Conservation (phyloP, 208 protist species). For the Trichomonas tenax region DNA sequence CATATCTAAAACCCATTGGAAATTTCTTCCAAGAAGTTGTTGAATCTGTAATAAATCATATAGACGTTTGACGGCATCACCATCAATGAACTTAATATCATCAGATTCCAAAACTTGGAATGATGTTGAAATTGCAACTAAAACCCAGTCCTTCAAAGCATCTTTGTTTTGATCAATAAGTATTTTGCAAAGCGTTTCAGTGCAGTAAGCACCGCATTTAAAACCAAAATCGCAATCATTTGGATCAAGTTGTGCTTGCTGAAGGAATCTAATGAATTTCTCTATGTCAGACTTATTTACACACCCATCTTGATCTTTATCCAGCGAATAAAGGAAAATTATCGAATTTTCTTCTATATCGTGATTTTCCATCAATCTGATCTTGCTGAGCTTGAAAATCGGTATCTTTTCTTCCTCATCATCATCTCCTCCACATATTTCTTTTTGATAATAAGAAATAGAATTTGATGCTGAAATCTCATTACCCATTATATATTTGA, state of each 20-base stretch:
- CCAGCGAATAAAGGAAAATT: neutral
- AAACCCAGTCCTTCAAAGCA: neutral
- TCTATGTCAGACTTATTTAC: neutral
- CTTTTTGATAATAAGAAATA: neutral
- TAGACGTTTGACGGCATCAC: neutral
- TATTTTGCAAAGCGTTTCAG: neutral
- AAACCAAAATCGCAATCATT: conserved; percentile 18
- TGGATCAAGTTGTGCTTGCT: neutral
- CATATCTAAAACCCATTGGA: conserved; percentile 20
- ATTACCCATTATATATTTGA: neutral
- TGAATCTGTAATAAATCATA: neutral
- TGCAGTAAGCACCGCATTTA: neutral
- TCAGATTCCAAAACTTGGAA: neutral
- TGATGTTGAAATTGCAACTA: neutral
- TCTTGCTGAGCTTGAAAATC: neutral
- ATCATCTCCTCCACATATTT: neutral
- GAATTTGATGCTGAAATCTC: neutral
- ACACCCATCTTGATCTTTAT: neutral
- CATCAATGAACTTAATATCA: neutral
- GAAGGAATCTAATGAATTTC: neutral
- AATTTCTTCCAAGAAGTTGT: neutral
- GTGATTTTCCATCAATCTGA: conserved; percentile 19
- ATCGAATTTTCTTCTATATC: conserved; percentile 15
- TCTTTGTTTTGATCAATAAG: neutral
- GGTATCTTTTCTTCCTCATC: neutral